phyloP scores from a whole-genome alignment of 1,139 yeast species.

The Hemisphaericaspora subhashii region DNA sequence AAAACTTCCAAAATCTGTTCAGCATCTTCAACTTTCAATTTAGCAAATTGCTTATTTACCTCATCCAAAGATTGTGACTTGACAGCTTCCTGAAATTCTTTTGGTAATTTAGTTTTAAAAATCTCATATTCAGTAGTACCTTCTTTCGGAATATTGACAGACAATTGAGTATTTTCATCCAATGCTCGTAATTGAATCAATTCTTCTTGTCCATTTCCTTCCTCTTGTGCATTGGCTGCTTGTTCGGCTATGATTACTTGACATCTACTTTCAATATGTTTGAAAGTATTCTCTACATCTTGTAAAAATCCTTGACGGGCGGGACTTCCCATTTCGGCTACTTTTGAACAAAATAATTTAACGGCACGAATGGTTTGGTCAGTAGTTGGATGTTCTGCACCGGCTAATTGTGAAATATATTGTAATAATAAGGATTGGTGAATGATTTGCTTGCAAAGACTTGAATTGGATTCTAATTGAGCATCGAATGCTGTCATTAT shows the following conservation, averaged over 20 bases:
- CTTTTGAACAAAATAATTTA: slow-evolving; percentile 66
- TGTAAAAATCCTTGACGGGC: slow-evolving; percentile 66
- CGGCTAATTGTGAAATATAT: slow-evolving; percentile 66
- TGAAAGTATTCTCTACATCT: slow-evolving; percentile 70
- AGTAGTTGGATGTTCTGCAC: slow-evolving; percentile 29
- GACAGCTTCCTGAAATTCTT: slow-evolving; percentile 73
- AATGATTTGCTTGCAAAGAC: slow-evolving; percentile 59
- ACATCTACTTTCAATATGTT: slow-evolving; percentile 76
- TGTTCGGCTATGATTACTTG: slow-evolving; percentile 56
- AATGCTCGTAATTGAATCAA: slow-evolving; percentile 84
- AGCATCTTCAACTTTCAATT: slow-evolving; percentile 76
- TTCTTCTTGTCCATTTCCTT: slow-evolving; percentile 57
- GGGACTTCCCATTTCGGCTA: slow-evolving; percentile 54
- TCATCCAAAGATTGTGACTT: slow-evolving; percentile 68
- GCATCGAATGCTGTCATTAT: slow-evolving; percentile 90
- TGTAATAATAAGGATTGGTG: slow-evolving; percentile 82
- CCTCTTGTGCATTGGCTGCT: slow-evolving; percentile 33
- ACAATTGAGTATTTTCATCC: slow-evolving; percentile 78
- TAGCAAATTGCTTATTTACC: slow-evolving; percentile 80
- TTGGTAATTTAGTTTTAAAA: slow-evolving; percentile 56
- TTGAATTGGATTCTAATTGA: slow-evolving; percentile 62
- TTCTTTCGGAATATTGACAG: slow-evolving; percentile 68
- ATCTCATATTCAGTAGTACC: slow-evolving; percentile 54
- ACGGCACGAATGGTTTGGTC: slow-evolving; percentile 53
- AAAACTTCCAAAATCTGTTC: slow-evolving; percentile 73